Base-by-base conservation (phyloP, 139 green algal species). In the Chlamydomonas schloesseri region DNA sequence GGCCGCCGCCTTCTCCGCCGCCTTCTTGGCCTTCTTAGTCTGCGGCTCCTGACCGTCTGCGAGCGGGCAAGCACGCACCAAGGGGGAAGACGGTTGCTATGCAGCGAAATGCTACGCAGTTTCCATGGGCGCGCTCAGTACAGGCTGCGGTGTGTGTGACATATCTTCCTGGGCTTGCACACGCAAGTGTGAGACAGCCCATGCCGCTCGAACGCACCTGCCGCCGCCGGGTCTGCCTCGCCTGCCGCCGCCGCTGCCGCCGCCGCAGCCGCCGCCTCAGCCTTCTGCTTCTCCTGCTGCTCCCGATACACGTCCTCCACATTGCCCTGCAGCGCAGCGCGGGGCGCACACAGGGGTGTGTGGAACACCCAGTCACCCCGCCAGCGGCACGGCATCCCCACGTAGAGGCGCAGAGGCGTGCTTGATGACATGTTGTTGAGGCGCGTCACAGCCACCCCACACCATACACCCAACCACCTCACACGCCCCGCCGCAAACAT, bases 291-390 rank as follows among this genome's bases (percentile, higher is more conserved):
- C 55, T 84, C 83, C 70, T 94, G 87, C 74, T 88, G 58, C 37
- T 90, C 86, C 67, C 73, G 82, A 68, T 73, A 93, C 37, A 81
- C 55, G 79, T 97, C 92, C 76, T 97, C 94, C 20, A 91, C 67
- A 71, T 84, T 93, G 72, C 86, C 89, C 92, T 96, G 88, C 71
- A 55, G 34, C 37, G n/a, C 18, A 28, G 31, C 14, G 2, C 3
- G 28, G 21, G 13, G n/a, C n/a, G n/a, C n/a, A n/a, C n/a, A n/a
- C n/a, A n/a, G n/a, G n/a, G n/a, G n/a, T n/a, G n/a, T n/a, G n/a
- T n/a, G n/a, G n/a, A n/a, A n/a, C n/a, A n/a, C n/a, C n/a, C n/a
- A n/a, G n/a, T n/a, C n/a, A n/a, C n/a, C n/a, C n/a, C n/a, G n/a
- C n/a, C n/a, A n/a, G n/a, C n/a, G n/a, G n/a, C n/a, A n/a, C n/a